Base-by-base conservation (phyloP, 2,329 filamentous ascomycete species). In the Intubia oerlemansii region DNA sequence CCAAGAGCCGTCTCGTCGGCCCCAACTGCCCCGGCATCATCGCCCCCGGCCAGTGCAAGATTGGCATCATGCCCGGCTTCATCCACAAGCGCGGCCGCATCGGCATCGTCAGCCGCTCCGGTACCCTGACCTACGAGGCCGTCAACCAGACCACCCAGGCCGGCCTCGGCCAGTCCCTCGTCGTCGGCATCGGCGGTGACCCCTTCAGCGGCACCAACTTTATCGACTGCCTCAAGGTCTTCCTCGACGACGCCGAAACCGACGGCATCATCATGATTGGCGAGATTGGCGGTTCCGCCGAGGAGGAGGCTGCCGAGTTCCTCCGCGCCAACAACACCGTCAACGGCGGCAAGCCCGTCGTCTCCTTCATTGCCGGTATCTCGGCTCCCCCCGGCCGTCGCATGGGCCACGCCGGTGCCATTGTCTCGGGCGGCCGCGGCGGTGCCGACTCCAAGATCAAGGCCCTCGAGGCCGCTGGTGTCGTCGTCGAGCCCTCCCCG, bases 241-340 rank as follows among this genome's bases (percentile, higher is more conserved):
- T 98, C 71, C 70, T 92, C 44, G 65, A 90, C 54, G 88, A 98
- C 53, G 66, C 76, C 52, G 81, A 92, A 61, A 98, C 88, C 22
- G 88, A 98, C 51, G 88, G 88, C 50, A 93, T 98, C 59, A 93
- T 98, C 62, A 93, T 98, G 88, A 95, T 98, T 52, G 88, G 88
- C 50, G 88, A 95, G 63, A 95, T 98, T 51, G 88, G 88, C 56
- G 88, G 88, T 38, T 80, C 78, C 35, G 88, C 88, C 34, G 88
- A 98, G 62, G 88, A 98, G 62, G 88, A 98, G 46, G 88, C 88
- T 22, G 85, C 88, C 45, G 88, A 95, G 46, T 98, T 90, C 66
- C 60, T 95, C 50, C 81, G 78, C 62, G 63, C 71, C 51, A 69
- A 88, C 65, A 95, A 98, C 68, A 84, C 72, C 35, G 62, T 72